Percentiles rank a stretch among this genome's conserved stretches.
phyloP scores from a whole-genome alignment of 306 rosid genomes.

The Myrica gale region DNA sequence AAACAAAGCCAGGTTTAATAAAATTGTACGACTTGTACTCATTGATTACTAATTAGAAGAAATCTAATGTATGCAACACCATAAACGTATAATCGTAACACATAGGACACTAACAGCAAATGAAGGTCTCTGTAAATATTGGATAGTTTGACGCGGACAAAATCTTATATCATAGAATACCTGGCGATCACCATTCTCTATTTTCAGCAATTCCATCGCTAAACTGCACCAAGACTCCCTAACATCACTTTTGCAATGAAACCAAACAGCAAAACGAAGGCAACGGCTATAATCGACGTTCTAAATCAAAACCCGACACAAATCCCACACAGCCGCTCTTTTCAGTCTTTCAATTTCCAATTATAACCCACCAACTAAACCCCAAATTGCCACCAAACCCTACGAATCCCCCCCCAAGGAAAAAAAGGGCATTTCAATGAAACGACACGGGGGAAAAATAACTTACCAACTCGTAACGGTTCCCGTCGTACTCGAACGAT shows the following conservation, averaged over 20 bases:
- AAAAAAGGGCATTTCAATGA: background rate
- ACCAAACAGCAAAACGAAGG: background rate
- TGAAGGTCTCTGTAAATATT: background rate
- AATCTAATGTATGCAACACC: background rate
- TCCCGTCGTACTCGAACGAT: slow-evolving; percentile 74
- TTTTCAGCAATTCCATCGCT: too few relatives aligned
- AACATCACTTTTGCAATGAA: background rate
- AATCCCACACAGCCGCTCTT: background rate
- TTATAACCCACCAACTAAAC: background rate
- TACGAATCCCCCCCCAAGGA: background rate
- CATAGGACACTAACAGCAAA: background rate
- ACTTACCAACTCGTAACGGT: slow-evolving; percentile 65
- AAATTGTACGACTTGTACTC: background rate
- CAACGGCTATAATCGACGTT: background rate
- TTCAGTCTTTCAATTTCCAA: background rate
- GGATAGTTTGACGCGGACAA: too few relatives aligned
- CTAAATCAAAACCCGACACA: slow-evolving; percentile 4
- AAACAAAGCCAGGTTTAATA: background rate
- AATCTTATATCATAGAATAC: too few relatives aligned
- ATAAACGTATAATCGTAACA: background rate
- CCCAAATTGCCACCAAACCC: background rate
- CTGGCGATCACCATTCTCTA: too few relatives aligned
- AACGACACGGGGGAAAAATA: background rate
- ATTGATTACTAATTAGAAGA: background rate
- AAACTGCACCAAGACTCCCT: background rate